Conservation (phyloP, 345 rosid genomes). For the Aegle marmelos region DNA sequence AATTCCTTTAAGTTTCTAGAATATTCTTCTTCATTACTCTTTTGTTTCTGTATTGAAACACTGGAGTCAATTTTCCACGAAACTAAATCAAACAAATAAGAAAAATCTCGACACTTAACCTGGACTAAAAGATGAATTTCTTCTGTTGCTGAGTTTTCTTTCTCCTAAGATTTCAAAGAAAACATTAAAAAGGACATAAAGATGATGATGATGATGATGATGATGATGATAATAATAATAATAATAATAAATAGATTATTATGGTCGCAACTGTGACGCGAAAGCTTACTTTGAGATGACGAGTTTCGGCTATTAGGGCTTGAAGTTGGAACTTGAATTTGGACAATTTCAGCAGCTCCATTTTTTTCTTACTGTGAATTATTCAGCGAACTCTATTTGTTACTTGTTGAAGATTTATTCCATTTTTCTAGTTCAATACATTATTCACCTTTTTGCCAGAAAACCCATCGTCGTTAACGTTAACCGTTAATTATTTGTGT, state of each 20-base stretch:
- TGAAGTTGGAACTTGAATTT: slow-evolving; percentile 81
- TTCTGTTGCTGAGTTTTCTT: slow-evolving; percentile 54
- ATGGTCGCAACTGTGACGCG: neutral
- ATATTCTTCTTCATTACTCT: slow-evolving; percentile 69
- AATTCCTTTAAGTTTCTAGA: slow-evolving; percentile 54
- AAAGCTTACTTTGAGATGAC: slow-evolving; percentile 58
- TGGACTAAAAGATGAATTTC: slow-evolving; percentile 45
- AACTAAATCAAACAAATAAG: neutral
- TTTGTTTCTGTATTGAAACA: slow-evolving; percentile 56
- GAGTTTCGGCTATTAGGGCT: slow-evolving; percentile 56
- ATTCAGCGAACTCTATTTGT: neutral
- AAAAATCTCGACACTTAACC: slow-evolving; percentile 30
- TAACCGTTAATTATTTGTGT: too few species aligned
- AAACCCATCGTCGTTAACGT: too few species aligned
- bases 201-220: too few species aligned
- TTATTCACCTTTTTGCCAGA: too few species aligned
- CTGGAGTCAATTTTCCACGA: slow-evolving; percentile 4
- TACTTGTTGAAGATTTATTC: neutral
- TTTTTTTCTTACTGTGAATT: slow-evolving; percentile 22
- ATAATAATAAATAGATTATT: neutral
- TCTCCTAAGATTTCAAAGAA: slow-evolving; percentile 33
- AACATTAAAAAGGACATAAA: neutral
- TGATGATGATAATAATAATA: neutral
- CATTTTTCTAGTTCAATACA: neutral
- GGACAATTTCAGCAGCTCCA: slow-evolving; percentile 81